A percentile compares a stretch with the other conserved stretches of the same genome.
Conservation (phyloP, 2,329 filamentous ascomycete species). For the Diaporthe vaccinii region DNA sequence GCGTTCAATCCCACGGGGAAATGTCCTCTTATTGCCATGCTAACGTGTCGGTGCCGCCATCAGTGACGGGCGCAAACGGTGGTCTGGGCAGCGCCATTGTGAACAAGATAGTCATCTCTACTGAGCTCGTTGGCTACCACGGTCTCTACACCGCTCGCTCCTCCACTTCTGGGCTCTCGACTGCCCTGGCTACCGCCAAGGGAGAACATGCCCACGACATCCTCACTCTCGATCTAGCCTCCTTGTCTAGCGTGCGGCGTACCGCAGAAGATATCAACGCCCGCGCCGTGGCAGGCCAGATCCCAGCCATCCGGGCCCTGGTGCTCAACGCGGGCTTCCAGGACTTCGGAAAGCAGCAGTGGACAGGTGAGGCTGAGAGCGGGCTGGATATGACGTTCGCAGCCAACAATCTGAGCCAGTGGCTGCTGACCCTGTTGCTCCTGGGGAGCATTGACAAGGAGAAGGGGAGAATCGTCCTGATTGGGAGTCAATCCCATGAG, state of each 20-base stretch:
- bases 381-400: conserved; percentile 43
- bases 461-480: conserved; percentile 41
- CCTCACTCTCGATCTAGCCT: conserved; percentile 50
- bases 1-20: no score
- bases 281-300: conserved; percentile 48
- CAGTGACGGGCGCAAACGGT: conserved; percentile 54
- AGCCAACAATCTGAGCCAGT: conserved; percentile 45
- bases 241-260: conserved; percentile 47
- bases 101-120: conserved; percentile 46
- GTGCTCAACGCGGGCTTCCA: conserved; percentile 51
- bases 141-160: conserved; percentile 53
- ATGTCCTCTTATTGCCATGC: no score
- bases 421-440: conserved; percentile 44
- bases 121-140: conserved; percentile 50
- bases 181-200: background rate
- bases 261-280: conserved; percentile 49
- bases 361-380: conserved; percentile 9
- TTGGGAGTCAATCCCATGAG: conserved; percentile 41
- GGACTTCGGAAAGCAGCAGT: conserved; percentile 43
- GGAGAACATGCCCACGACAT: conserved; percentile 47
- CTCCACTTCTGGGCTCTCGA: conserved; percentile 43
- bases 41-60: no score
- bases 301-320: conserved; percentile 55
- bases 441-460: conserved; percentile 45
- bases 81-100: conserved; percentile 54